Base-by-base conservation (phyloP, 345 rosid species). In the Excoecaria cochinchinensis region DNA sequence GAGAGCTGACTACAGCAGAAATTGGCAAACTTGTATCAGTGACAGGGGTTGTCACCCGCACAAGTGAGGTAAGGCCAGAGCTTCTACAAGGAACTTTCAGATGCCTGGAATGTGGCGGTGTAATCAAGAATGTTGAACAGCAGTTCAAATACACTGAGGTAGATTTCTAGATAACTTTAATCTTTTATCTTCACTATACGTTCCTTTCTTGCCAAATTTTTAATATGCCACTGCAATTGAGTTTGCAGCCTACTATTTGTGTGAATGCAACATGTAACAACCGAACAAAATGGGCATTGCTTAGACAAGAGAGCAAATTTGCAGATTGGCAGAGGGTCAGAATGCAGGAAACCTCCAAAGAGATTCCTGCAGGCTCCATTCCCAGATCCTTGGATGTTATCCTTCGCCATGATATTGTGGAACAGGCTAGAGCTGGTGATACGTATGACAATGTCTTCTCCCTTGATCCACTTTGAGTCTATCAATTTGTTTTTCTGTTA, bases 271-370 rank as follows among this genome's bases (percentile, higher is more conserved):
- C 86, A 1, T 95, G 97, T 84, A 14, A 75, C 38, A 95, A 91
- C 61, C 87, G 88, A 84, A 75, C 69, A 22, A 90, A 77, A 75
- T 95, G 98, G 97, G 98, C 91, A 36, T 69, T 95, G 78, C 98
- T 95, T 77, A 83, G 96, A 74, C 98, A 91, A 76, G 99, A 95
- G 82, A 93, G 99, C 75, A 95, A 90, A 80, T 95, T 95, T 81
- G 89, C 98, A 4, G 99, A 95, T 79, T 91, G 99, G 98, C 99
- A 95, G 82, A 91, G 99, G 84, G 98, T 90, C 59, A 88, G 99
- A 79, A 85, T 95, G 98, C 99, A 95, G 82, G 99, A 95, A 88
- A 91, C 97, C 70, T 93, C 99, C 9, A 88, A 90, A 82, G 99
- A 95, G 89, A 93, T 95, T 72, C 99, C 99, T 73, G 96, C 97